phyloP scores from a whole-genome alignment of 1,139 yeast species.

The Eremothecium sinecaudum region DNA sequence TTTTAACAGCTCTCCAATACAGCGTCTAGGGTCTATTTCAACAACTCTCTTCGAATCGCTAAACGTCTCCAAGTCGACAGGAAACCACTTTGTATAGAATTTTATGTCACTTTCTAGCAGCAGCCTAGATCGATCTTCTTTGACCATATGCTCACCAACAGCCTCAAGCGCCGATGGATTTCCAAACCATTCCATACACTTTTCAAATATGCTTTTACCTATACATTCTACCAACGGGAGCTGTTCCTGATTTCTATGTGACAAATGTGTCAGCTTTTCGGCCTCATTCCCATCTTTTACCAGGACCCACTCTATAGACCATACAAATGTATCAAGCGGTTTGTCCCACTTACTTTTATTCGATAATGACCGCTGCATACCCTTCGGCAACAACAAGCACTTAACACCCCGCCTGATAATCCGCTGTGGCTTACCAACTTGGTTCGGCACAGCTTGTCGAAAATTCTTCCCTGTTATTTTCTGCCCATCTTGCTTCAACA shows the following conservation, averaged over 20 bases:
- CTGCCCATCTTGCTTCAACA: slow-evolving; percentile 43
- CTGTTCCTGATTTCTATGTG: slow-evolving; percentile 37
- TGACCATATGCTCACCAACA: slow-evolving; percentile 10
- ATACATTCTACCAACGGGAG: slow-evolving; percentile 21
- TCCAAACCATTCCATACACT: slow-evolving; percentile 16
- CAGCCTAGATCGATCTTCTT: slow-evolving; percentile 15
- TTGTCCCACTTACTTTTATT: slow-evolving; percentile 74
- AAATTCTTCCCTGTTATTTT: slow-evolving; percentile 21
- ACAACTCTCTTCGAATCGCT: slow-evolving; percentile 24
- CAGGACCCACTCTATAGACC: slow-evolving; percentile 76
- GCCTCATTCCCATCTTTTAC: slow-evolving; percentile 12
- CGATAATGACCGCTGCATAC: slow-evolving; percentile 59
- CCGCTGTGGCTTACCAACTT: slow-evolving; percentile 12
- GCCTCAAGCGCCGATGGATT: slow-evolving; percentile 6
- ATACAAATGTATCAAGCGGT: slow-evolving; percentile 48
- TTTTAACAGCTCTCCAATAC: slow-evolving; percentile 39
- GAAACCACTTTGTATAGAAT: slow-evolving; percentile 26
- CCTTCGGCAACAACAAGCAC: slow-evolving; percentile 50
- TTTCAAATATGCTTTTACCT: slow-evolving; percentile 24
- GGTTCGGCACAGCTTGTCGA: slow-evolving; percentile 14
- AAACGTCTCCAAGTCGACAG: slow-evolving; percentile 16
- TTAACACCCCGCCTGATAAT: slow-evolving; percentile 42
- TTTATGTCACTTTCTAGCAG: slow-evolving; percentile 14
- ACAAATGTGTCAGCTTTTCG: slow-evolving; percentile 22
- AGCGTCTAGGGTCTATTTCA: slow-evolving; percentile 16